Base-by-base conservation (phyloP, 768 basidiomycete genomes). In the Boletus rufocinnamomeus region DNA sequence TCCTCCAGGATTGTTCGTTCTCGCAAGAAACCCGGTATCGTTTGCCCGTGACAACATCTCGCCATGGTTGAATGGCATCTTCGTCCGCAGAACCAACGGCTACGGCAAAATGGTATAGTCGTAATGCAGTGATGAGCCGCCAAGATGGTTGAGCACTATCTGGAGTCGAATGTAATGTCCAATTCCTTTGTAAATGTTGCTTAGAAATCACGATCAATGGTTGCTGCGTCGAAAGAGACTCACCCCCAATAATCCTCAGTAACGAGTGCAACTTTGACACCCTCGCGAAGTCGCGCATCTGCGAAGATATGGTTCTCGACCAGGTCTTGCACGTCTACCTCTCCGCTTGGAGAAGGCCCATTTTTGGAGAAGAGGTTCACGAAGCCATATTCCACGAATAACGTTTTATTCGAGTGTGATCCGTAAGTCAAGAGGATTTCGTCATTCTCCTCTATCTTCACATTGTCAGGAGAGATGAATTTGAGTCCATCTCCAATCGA, bases 311-410 rank as follows among this genome's bases (percentile, higher is more conserved):
- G 55, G 19, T 67, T 65, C 59, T 85, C 81, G 7, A 88, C 66
- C 10, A 80, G 57, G 19, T 79, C 76, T 55, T 86, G 83, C 2
- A 95, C 74, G 55, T 88, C 82, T 17, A 91, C 79, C 63, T 92
- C 87, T 17, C 82, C 83, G 7, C 73, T 64, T 32, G 74, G 67
- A 11, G 61, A 61, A 7, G 59, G 52, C 10, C 58, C 69, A 13
- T 74, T 69, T 13, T 69, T 54, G 10, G 71, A 63, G 17, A 76
- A 63, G 17, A 61, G 30, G 62, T 81, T 80, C 34, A 89, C 81
- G 69, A 98, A 98, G 0, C 95, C 96, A 72, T 98, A 98, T 70
- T 98, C 96, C 23, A 86, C 80, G 68, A 95, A 89, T 25, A 98
- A 71, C 4, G 82, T 87, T 43, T 82, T 79, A 62, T 94, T 95